Percentiles rank a stretch among this genome's conserved stretches.
These are phyloP conservation scores for Persicaria tinctoria DNA, from an alignment of 148 eudicot genomes.

Conservation along the genomic window DNA sequence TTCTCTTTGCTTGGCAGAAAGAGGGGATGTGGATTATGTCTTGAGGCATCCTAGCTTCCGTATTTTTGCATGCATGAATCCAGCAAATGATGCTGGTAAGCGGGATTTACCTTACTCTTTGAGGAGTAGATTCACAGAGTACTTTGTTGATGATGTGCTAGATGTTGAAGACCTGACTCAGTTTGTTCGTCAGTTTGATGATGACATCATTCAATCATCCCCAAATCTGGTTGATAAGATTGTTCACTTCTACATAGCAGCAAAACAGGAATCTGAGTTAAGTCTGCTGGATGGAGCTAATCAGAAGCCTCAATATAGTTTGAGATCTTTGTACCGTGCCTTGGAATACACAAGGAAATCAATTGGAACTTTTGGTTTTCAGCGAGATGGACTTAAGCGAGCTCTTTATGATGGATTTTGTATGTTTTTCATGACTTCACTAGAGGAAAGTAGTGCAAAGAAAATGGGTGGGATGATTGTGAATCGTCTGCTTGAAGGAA, in stretches of 20 bases:
- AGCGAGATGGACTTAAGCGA: conserved; percentile 36
- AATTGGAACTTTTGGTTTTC: conserved; percentile 36
- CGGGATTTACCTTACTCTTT: conserved; percentile 77
- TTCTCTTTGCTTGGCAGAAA: conserved; percentile 92
- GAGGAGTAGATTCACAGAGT: conserved; percentile 83
- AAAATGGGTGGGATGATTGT: conserved; percentile 48
- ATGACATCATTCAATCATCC: conserved; percentile 25
- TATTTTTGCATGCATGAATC: conserved; percentile 98
- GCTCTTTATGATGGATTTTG: conserved; percentile 91
- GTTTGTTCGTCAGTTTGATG: conserved; percentile 62
- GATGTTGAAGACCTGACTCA: conserved; percentile 68
- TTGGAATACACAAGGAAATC: conserved; percentile 69
- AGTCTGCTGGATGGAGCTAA: conserved; percentile 95
- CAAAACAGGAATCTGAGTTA: conserved; percentile 79
- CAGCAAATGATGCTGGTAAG: conserved; percentile 99
- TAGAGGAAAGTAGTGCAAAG: conserved; percentile 70
- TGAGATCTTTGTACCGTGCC: conserved; percentile 92
- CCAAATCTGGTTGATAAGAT: conserved; percentile 38
- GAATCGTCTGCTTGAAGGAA: conserved; percentile 43
- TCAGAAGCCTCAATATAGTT: conserved; percentile 96
- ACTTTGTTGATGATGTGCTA: conserved; percentile 82
- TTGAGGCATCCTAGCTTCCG: conserved; percentile 70
- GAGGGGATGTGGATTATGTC: conserved; percentile 70
- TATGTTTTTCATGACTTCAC: conserved; percentile 73
- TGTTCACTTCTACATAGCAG: conserved; percentile 69